Percentiles rank a stretch among this genome's conserved stretches.
Evolutionary conservation across 2,329 filamentous ascomycete genomes (phyloP).

Genomic region (Ampelomyces quisqualis): DNA sequence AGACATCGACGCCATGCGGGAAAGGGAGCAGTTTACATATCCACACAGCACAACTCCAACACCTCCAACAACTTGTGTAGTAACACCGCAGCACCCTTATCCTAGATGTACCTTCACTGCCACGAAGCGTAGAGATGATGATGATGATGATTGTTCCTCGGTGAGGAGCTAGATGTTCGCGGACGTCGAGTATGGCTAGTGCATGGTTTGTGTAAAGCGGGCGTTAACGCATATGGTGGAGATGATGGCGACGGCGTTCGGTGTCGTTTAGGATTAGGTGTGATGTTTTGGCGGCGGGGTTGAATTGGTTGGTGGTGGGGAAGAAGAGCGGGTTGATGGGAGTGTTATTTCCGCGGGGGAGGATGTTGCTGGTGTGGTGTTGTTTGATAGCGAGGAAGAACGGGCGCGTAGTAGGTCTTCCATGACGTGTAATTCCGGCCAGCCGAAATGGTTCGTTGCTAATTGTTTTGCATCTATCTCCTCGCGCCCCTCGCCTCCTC

Average conservation of each 20-base stretch:
- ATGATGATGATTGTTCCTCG: too few relatives aligned
- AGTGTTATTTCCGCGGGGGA: conserved; percentile 54
- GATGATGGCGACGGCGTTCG: conserved; percentile 48
- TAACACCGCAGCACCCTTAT: too few relatives aligned
- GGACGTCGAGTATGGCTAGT: too few relatives aligned
- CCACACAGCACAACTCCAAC: too few relatives aligned
- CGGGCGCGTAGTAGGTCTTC: conserved; percentile 69
- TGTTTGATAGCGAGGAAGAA: conserved; percentile 66
- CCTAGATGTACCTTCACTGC: too few relatives aligned
- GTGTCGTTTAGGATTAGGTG: conserved; percentile 49
- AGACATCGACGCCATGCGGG: too few relatives aligned
- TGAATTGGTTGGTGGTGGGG: conserved; percentile 10
- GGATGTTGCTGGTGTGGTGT: conserved; percentile 64
- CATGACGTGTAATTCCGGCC: too few relatives aligned
- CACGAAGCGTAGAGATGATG: too few relatives aligned
- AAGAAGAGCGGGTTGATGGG: conserved; percentile 2
- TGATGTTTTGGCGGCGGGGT: conserved; percentile 54
- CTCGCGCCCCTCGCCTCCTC: conserved; percentile 24
- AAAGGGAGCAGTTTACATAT: too few relatives aligned
- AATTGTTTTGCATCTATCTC: conserved; percentile 19
- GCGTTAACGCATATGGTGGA: conserved; percentile 53
- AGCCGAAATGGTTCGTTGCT: too few relatives aligned
- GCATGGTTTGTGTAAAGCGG: conserved; percentile 47
- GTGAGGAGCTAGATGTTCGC: too few relatives aligned
- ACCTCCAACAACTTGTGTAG: too few relatives aligned